Evolutionary conservation across 208 protist genomes (phyloP), one percentile per base, ranked within the genome.

Genomic region (Wallacemonas collosoma): DNA sequence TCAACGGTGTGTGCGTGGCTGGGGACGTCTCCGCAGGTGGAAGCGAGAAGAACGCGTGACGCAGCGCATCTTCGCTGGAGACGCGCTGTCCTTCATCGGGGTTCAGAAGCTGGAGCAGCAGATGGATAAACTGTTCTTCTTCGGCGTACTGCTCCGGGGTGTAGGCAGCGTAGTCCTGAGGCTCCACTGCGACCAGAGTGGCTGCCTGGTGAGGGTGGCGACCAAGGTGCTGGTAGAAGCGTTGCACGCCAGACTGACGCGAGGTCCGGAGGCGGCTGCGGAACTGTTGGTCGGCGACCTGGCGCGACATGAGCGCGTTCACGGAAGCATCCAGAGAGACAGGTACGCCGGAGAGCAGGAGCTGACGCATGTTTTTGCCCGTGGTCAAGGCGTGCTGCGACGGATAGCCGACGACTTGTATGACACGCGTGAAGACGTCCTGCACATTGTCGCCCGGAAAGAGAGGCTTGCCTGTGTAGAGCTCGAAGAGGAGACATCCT

Each of bases 391-490:
- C 71, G 48, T 68, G 66, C 39, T 79, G 63, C 12, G 97, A 93
- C 0, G 97, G 97, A 55, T 74, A 78, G 53, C 95, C 97, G 56
- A 98, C 72, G 43, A 96, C 83, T 58, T 95, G 84, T 43, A 97
- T 94, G 74, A 99, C 98, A 68, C 76, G 85, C 14, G 76, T 80
- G 4, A 99, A 72, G 79, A 98, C 95, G 36, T 98, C 91, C 53
- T 91, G 68, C 75, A 88, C 85, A 53, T 85, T 91, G 45, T 95
- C 82, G 15, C 96, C 94, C 7, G 95, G 88, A 80, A 99, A 99
- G 67, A 99, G 79, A 11, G 98, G 97, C 53, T 90, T 87, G 35
- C 93, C 93, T 45, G 92, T 94, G 80, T 93, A 91, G 15, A 98
- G 67, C 77, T 98, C 95, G 76, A 91, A 96, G 12, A 97, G 83